A percentile compares a stretch with the other conserved stretches of the same genome.
phyloP scores from a whole-genome alignment of 768 basidiomycete genomes.

The Clathrus columnatus region DNA sequence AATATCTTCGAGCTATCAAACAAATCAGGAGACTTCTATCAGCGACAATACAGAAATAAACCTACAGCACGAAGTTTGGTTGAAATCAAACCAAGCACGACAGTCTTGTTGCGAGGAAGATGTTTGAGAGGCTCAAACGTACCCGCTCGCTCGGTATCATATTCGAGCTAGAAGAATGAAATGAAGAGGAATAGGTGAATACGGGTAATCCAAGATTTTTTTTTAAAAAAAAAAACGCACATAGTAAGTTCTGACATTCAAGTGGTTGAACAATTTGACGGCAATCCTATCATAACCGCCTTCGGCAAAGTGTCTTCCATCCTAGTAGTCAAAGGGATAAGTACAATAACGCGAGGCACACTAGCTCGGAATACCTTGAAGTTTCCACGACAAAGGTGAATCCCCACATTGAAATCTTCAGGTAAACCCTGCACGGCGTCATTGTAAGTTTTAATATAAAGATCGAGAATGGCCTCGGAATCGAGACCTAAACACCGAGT shows the following conservation, averaged over 20 bases:
- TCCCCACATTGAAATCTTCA: slow-evolving; percentile 41
- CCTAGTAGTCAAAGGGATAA: slow-evolving; percentile 12
- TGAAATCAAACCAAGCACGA: slow-evolving; percentile 36
- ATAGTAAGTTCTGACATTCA: slow-evolving; percentile 48
- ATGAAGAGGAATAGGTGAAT: neutral
- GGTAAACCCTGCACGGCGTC: slow-evolving; percentile 39
- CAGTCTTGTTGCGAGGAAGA: slow-evolving; percentile 28
- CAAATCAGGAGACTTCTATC: neutral
- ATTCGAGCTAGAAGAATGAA: slow-evolving; percentile 37
- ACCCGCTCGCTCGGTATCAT: slow-evolving; percentile 57
- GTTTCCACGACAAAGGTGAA: slow-evolving; percentile 51
- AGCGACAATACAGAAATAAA: slow-evolving; percentile 11
- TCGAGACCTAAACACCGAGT: slow-evolving; percentile 28
- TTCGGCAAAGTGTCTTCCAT: slow-evolving; percentile 44
- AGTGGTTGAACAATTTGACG: slow-evolving; percentile 39
- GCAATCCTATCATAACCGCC: slow-evolving; percentile 31
- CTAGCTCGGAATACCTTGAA: slow-evolving; percentile 12
- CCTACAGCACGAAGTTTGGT: slow-evolving; percentile 33
- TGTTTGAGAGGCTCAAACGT: slow-evolving; percentile 27
- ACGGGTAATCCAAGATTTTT: neutral
- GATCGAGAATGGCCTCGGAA: slow-evolving; percentile 54
- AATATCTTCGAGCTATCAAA: slow-evolving; percentile 40
- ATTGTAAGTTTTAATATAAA: slow-evolving; percentile 53
- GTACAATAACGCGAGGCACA: neutral
- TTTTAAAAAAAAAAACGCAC: slow-evolving; percentile 17